Evolutionary conservation across 495 filamentous ascomycete species (phyloP), one percentile per base, ranked within the genome.

Genomic region (Annulohypoxylon maeteangense): DNA sequence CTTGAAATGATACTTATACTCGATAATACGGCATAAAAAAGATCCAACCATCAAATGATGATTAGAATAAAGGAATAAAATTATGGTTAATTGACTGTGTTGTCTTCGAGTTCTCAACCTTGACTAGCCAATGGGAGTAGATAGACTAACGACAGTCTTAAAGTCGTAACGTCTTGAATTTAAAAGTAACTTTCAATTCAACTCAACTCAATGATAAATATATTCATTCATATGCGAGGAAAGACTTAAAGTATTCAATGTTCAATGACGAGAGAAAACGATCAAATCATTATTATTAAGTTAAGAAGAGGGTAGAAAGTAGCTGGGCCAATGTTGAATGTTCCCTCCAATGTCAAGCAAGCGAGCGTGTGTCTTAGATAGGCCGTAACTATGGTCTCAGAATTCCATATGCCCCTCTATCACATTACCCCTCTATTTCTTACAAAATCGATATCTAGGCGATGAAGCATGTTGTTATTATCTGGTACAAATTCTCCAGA

Each of bases 301-400:
- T 25, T 56, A 36, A 18, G 40, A 48, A 14, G 27, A 62, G 7
- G 53, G 18, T n/a, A 65, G 25, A 65, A 27, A 32, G 27, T 29
- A 25, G 53, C 16, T 48, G 36, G 34, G 38, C 27, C 31, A n/a
- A 61, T 51, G 45, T n/a, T n/a, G n/a, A n/a, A n/a, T n/a, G n/a
- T n/a, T 40, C 32, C 23, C 56, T 71, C 48, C 3, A 16, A 25
- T 23, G 32, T 27, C 18, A 36, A 34, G 60, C 51, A 57, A 60
- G 62, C 25, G 27, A 51, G 27, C 6, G 44, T 62, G 50, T 31
- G 40, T 66, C 4, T 27, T 40, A 55, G 68, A 66, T 71, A 71
- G 44, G 29, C 22, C 7, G 57, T 65, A 12, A 71, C 68, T 34
- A 50, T 10, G 7, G 42, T 29, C 18, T 62, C 32, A 58, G 7